phyloP scores from a whole-genome alignment of 2,329 filamentous ascomycete species.

The Chrysoporthe austroafricana region DNA sequence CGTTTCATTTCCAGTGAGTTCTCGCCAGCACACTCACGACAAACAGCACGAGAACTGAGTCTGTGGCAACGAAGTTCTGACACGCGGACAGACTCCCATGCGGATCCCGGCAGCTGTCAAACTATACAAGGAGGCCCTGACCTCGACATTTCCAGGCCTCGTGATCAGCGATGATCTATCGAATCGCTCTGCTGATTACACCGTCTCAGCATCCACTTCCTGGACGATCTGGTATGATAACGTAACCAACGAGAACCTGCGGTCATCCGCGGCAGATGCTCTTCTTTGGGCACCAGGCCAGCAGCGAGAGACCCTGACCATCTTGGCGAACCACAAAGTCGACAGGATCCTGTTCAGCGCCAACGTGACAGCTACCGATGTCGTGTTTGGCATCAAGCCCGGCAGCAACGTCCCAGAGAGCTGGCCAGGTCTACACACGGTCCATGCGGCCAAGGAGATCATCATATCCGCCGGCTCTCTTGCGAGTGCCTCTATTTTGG shows the following conservation, averaged over 20 bases:
- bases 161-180: conserved; percentile 33
- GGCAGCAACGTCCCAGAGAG: conserved; percentile 8
- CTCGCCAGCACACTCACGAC: background rate
- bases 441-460: conserved; percentile 15
- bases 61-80: background rate
- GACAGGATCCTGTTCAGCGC: conserved; percentile 22
- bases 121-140: conserved; percentile 32
- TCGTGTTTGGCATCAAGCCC: conserved; percentile 10
- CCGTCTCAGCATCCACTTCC: conserved; percentile 33
- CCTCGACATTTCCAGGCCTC: conserved; percentile 30
- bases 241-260: conserved; percentile 25
- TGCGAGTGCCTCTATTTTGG: conserved; percentile 20
- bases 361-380: conserved; percentile 1
- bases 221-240: conserved; percentile 34
- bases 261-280: conserved; percentile 33
- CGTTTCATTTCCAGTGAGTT: conserved; percentile 33
- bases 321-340: conserved; percentile 26
- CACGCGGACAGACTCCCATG: conserved; percentile 28
- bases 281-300: conserved; percentile 24
- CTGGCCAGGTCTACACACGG: background rate
- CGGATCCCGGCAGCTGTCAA: conserved; percentile 31
- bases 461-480: conserved; percentile 27
- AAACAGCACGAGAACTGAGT: background rate
- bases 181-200: conserved; percentile 28
- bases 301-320: conserved; percentile 17